phyloP scores from a whole-genome alignment of 305 asterid genomes.

The Nicotiana rustica region DNA sequence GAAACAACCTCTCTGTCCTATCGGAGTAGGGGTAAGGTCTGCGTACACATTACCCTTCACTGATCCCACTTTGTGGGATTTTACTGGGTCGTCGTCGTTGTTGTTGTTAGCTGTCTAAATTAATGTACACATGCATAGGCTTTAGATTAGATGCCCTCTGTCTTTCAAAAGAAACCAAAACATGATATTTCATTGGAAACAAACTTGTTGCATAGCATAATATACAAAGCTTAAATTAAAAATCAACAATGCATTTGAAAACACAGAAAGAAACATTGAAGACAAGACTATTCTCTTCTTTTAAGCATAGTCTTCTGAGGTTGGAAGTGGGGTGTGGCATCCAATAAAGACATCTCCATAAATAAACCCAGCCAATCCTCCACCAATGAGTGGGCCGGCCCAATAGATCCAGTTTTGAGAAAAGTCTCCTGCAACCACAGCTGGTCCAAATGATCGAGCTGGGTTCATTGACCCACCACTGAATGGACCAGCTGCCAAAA shows the following conservation, averaged over 20 bases:
- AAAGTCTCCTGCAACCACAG: constrained; percentile 62
- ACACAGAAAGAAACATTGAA: neutral
- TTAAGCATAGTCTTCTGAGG: constrained; percentile 56
- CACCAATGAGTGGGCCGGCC: constrained; percentile 82
- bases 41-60: no score
- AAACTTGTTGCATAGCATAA: constrained; percentile 34
- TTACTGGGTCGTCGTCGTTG: no score
- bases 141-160: neutral
- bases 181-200: constrained; percentile 34
- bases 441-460: constrained; percentile 79
- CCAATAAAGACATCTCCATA: constrained; percentile 65
- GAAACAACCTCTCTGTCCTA: no score
- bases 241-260: constrained; percentile 24
- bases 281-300: neutral
- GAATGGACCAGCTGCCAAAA: constrained; percentile 76
- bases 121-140: neutral
- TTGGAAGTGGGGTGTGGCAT: constrained; percentile 50
- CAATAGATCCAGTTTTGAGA: constrained; percentile 66
- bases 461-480: constrained; percentile 87
- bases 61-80: no score
- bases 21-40: no score
- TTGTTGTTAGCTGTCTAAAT: neutral
- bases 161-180: constrained; percentile 20
- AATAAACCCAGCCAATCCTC: constrained; percentile 74
- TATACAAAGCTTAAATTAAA: constrained; percentile 33